Percentiles rank a stretch among this genome's conserved stretches.
phyloP scores from a whole-genome alignment of 257 asterid genomes.

The Plectranthus barbatus region DNA sequence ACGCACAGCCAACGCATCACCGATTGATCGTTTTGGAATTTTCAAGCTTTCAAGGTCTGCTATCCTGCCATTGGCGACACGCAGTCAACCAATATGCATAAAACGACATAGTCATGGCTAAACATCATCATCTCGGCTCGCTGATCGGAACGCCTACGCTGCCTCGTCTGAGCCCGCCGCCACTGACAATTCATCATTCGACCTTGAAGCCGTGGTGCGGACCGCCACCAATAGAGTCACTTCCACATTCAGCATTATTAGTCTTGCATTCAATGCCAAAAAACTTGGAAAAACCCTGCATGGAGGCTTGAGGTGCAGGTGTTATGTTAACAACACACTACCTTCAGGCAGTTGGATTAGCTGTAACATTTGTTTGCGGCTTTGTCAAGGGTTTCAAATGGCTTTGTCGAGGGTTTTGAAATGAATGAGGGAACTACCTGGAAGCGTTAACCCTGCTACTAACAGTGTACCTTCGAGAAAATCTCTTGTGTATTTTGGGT shows the following conservation, averaged over 20 bases:
- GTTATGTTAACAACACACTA: background rate
- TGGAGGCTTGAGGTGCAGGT: background rate
- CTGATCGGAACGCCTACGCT: constrained; percentile 89
- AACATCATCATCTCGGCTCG: constrained; percentile 56
- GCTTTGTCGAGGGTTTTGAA: no score
- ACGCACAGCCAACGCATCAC: no score
- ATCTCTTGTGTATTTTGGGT: constrained; percentile 61
- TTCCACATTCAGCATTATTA: background rate
- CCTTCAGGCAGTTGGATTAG: background rate
- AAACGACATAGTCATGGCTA: constrained; percentile 78
- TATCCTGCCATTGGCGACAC: background rate
- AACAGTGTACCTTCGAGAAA: constrained; percentile 69
- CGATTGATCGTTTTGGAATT: no score
- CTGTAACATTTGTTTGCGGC: background rate
- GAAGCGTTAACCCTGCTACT: constrained; percentile 64
- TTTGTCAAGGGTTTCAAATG: constrained; percentile 48
- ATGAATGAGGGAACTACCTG: constrained; percentile 68
- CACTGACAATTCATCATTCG: constrained; percentile 49
- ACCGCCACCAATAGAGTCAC: constrained; percentile 36
- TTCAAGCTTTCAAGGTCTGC: background rate
- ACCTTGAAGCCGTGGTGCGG: constrained; percentile 81
- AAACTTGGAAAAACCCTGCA: background rate
- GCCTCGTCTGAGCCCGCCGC: constrained; percentile 39
- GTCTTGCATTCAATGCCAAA: background rate
- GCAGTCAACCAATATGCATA: constrained; percentile 36